phyloP scores from a whole-genome alignment of 78 protist species.

The Polysphondylium violaceum region DNA sequence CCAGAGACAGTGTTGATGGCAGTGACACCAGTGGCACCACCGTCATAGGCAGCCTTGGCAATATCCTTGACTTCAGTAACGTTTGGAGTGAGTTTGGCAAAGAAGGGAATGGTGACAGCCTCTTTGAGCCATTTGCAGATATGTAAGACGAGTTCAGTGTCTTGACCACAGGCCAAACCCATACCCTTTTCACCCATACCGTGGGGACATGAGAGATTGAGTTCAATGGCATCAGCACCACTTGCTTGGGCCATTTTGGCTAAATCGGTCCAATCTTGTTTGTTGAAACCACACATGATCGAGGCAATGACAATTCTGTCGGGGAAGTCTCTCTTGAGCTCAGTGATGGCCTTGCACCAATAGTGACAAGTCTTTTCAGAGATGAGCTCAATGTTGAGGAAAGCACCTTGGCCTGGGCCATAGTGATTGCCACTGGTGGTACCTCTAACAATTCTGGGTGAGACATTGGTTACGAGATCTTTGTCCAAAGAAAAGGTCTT shows the following conservation, averaged over 20 bases:
- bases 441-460: slow-evolving; percentile 95
- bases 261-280: slow-evolving; percentile 95
- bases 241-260: slow-evolving; percentile 89
- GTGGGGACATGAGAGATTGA: slow-evolving; percentile 98
- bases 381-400: slow-evolving; percentile 97
- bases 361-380: slow-evolving; percentile 95
- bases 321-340: slow-evolving; percentile 95
- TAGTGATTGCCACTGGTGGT: slow-evolving; percentile 87
- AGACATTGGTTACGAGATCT: slow-evolving; percentile 93
- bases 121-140: slow-evolving; percentile 93
- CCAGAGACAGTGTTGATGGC: slow-evolving; percentile 93
- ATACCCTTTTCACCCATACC: slow-evolving; percentile 96
- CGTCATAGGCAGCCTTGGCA: slow-evolving; percentile 94
- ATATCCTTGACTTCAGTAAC: slow-evolving; percentile 90
- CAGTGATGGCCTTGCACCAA: slow-evolving; percentile 94
- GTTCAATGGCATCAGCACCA: slow-evolving; percentile 94
- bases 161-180: slow-evolving; percentile 97
- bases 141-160: slow-evolving; percentile 90
- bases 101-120: slow-evolving; percentile 92
- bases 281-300: slow-evolving; percentile 92
- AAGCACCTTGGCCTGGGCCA: slow-evolving; percentile 96
- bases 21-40: slow-evolving; percentile 97
- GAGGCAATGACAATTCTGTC: slow-evolving; percentile 88
- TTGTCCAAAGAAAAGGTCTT: slow-evolving; percentile 96
- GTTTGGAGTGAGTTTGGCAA: slow-evolving; percentile 98